Evolutionary conservation across 179 eudicot species (phyloP).

Genomic region (Beta macrorhiza): DNA sequence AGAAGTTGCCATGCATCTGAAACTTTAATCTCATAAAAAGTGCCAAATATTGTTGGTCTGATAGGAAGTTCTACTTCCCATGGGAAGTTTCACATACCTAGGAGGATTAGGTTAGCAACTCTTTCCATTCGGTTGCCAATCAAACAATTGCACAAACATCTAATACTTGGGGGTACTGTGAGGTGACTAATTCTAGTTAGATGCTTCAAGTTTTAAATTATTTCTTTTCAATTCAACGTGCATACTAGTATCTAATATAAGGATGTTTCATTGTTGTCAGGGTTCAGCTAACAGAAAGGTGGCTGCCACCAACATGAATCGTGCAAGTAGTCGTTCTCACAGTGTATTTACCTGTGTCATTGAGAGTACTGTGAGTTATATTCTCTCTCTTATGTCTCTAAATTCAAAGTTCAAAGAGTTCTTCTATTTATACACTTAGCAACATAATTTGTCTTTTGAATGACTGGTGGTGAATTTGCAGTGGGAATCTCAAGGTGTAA

Average conservation of each 20-base stretch:
- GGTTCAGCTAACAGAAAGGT: conserved; percentile 97
- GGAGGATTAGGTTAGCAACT: no score
- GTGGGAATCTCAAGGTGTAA: conserved; percentile 99
- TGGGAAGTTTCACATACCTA: no score
- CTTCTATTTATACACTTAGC: no score
- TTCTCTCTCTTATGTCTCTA: neutral
- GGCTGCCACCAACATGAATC: conserved; percentile 99
- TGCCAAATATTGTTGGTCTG: no score
- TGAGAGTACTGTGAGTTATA: conserved; percentile 74
- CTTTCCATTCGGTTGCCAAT: no score
- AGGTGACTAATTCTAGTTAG: neutral
- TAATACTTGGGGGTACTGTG: neutral
- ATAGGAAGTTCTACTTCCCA: no score
- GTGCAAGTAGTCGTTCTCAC: conserved; percentile 98
- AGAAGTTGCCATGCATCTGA: neutral
- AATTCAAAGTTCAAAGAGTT: neutral
- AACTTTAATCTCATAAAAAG: no score
- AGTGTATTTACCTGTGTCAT: conserved; percentile 94
- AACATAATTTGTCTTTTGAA: neutral
- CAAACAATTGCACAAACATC: no score
- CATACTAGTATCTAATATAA: conserved; percentile 15
- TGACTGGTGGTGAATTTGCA: conserved; percentile 34
- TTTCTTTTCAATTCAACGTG: conserved; percentile 1
- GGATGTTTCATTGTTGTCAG: conserved; percentile 37
- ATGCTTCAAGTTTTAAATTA: neutral